A percentile compares a stretch with the other conserved stretches of the same genome.
Evolutionary conservation across 192 early-diverging fungal species (phyloP).

Genomic region (Backusella parvicylindrica): DNA sequence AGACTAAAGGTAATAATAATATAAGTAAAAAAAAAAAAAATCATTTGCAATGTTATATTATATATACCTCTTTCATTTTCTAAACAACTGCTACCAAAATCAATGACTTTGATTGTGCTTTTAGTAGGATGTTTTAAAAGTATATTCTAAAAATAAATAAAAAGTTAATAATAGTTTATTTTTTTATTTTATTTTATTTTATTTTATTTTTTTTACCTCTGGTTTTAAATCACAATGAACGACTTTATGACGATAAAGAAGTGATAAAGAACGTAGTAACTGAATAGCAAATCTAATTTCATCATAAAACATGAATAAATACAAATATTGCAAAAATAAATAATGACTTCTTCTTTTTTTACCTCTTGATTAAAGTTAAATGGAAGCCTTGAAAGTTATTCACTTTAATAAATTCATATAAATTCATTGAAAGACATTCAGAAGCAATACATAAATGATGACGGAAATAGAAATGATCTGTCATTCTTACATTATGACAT

Average conservation of each 20-base stretch:
- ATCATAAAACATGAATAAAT: too few relatives aligned
- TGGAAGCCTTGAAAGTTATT: slow-evolving; percentile 88
- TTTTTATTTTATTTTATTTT: not conserved
- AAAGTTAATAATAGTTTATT: too few relatives aligned
- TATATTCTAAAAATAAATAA: slow-evolving; percentile 58
- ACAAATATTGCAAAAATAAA: not conserved
- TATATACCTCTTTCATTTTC: slow-evolving; percentile 78
- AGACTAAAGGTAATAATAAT: slow-evolving; percentile 46
- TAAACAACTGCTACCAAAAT: slow-evolving; percentile 92
- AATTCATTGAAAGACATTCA: slow-evolving; percentile 90
- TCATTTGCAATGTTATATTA: too few relatives aligned
- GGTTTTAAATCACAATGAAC: slow-evolving; percentile 98
- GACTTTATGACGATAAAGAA: slow-evolving; percentile 72
- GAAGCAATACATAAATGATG: slow-evolving; percentile 94
- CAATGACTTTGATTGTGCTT: slow-evolving; percentile 92
- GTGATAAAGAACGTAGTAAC: slow-evolving; percentile 76
- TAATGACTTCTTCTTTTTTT: not conserved
- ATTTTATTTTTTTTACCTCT: slow-evolving; percentile 62
- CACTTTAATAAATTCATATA: slow-evolving; percentile 97
- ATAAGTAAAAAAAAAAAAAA: not conserved
- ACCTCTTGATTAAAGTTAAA: slow-evolving; percentile 69
- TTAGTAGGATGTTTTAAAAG: slow-evolving; percentile 68
- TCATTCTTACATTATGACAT: slow-evolving; percentile 84
- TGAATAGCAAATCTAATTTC: slow-evolving; percentile 79
- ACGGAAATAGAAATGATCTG: slow-evolving; percentile 91